Base-by-base conservation (phyloP, 805 yeast genomes). In the Saturnispora saitoi region DNA sequence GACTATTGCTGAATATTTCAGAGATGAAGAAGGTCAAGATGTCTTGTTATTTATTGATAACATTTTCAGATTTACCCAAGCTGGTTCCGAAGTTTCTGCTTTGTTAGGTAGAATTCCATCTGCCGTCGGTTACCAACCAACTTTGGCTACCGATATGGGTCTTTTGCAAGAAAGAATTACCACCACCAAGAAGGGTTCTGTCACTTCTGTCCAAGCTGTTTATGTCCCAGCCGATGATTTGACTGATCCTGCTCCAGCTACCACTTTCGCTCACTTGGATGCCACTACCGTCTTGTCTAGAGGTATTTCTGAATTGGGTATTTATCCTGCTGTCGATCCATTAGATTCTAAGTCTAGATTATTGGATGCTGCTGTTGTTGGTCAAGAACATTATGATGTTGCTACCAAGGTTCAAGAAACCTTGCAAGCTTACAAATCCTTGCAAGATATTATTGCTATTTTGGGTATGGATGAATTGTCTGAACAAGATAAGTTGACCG, bases 21-120 rank as follows among this genome's bases (percentile, higher is more conserved):
- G 99, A 89, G 99, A 91, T 75, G 98, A 87, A 77, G 99, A 91
- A 80, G 99, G 99, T 76, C 97, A 93, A 81, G 99, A 93, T 85
- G 99, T 91, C 76, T 82, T 91, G 83, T 83, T 91, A 72, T 91
- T 93, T 82, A 86, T 91, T 70, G 99, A 91, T 81, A 91, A 91
- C 90, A 91, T 91, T 86, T 91, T 93, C 95, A 91, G 99, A 81
- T 91, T 91, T 83, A 91, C 99, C 73, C 99, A 91, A 83, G 99
- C 99, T 71, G 99, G 99, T 87, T 93, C 99, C 62, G 99, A 91
- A 80, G 99, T 93, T 72, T 91, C 98, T 72, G 99, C 99, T 63
- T 80, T 91, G 77, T 80, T 91, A 71, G 99, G 99, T 78, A 96
- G 99, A 87, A 91, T 91, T 72, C 99, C 99, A 74, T 93, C 99